Conservation (phyloP, 1,284 basidiomycete genomes). For the Phylloboletellus chloephorus region DNA sequence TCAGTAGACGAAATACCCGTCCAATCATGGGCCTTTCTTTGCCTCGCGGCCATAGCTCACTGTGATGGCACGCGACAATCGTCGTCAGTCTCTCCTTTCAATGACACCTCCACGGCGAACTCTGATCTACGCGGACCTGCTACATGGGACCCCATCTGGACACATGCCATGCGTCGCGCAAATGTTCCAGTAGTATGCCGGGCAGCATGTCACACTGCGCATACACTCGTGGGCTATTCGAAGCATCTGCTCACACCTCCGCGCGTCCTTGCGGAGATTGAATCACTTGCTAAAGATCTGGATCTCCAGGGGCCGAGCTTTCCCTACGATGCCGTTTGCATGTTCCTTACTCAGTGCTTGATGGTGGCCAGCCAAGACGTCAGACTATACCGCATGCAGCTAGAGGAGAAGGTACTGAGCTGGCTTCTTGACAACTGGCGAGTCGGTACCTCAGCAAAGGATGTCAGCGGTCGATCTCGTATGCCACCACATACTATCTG, state of each 20-base stretch:
- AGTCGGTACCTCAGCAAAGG: constrained; percentile 36
- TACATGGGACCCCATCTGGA: constrained; percentile 78
- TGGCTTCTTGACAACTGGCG: constrained; percentile 83
- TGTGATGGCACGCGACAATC: constrained; percentile 36
- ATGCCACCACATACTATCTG: constrained; percentile 48
- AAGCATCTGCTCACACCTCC: constrained; percentile 48
- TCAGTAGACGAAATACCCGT: constrained; percentile 57
- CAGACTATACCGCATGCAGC: constrained; percentile 69
- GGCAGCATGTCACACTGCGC: constrained; percentile 75
- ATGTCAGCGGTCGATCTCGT: constrained; percentile 35
- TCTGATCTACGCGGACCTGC: constrained; percentile 17
- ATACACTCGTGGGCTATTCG: constrained; percentile 44
- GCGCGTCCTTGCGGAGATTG: constrained; percentile 63
- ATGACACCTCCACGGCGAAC: background rate
- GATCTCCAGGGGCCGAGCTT: constrained; percentile 83
- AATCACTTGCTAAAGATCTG: constrained; percentile 70
- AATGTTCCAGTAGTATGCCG: constrained; percentile 65
- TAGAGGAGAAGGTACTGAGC: constrained; percentile 77
- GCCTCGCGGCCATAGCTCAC: constrained; percentile 64
- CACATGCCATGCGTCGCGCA: constrained; percentile 70
- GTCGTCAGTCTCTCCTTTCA: constrained; percentile 6
- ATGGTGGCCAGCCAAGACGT: constrained; percentile 71
- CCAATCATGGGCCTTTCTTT: constrained; percentile 81
- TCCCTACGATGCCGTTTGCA: constrained; percentile 83
- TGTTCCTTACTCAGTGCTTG: constrained; percentile 66